These are phyloP conservation scores for Taphrina confusa DNA, from an alignment of 1,139 yeast genomes.

Conservation along the genomic window DNA sequence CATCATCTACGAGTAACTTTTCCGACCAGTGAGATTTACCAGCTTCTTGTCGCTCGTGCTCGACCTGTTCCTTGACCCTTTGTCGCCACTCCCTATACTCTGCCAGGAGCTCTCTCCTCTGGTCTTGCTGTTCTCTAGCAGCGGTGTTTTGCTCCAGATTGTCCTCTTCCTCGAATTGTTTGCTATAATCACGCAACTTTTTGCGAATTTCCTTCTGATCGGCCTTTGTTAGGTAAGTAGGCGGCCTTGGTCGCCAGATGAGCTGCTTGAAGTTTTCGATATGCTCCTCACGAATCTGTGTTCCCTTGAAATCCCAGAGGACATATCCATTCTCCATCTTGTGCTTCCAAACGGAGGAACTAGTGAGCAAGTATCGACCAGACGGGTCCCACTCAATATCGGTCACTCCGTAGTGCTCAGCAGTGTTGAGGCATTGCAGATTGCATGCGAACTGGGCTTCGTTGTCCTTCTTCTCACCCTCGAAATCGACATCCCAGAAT, in stretches of 20 bases:
- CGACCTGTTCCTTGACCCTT: constrained; percentile 46
- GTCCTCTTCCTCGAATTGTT: constrained; percentile 91
- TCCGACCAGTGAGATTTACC: constrained; percentile 34
- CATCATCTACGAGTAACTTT: constrained; percentile 23
- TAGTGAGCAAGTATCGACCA: constrained; percentile 83
- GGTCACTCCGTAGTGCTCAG: constrained; percentile 75
- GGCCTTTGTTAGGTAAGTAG: constrained; percentile 67
- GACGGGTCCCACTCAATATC: constrained; percentile 94
- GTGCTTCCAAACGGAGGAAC: constrained; percentile 87
- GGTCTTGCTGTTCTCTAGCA: constrained; percentile 81
- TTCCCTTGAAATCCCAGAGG: constrained; percentile 82
- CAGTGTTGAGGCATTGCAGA: constrained; percentile 64
- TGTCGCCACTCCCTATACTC: constrained; percentile 86
- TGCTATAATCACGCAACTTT: constrained; percentile 84
- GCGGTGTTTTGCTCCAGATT: constrained; percentile 97
- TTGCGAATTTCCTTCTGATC: constrained; percentile 88
- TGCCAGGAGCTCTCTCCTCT: constrained; percentile 76
- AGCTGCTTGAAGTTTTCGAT: constrained; percentile 84
- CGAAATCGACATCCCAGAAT: constrained; percentile 82
- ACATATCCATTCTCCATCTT: constrained; percentile 85
- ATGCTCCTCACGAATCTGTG: constrained; percentile 68
- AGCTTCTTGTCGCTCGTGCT: constrained; percentile 34
- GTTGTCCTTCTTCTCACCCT: constrained; percentile 60
- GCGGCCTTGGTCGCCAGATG: constrained; percentile 97
- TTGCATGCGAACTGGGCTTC: constrained; percentile 57